Evolutionary conservation across 208 protist species (phyloP).

Genomic region (Crithidia mellificae): DNA sequence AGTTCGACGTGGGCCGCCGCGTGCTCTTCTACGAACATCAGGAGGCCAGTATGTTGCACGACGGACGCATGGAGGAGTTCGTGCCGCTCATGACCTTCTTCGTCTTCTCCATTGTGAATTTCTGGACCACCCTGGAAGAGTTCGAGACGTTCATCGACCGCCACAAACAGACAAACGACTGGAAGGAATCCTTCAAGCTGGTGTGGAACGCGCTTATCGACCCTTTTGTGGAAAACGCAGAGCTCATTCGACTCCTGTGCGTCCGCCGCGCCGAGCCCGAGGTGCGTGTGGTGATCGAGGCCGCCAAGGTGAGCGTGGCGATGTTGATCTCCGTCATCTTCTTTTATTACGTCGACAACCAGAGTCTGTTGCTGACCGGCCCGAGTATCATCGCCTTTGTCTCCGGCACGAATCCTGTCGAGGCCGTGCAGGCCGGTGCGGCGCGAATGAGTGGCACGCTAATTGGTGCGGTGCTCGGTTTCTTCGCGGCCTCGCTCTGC

Average conservation of each 20-base stretch:
- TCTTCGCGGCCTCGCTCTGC: conserved; percentile 85
- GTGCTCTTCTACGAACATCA: conserved; percentile 85
- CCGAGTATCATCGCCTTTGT: conserved; percentile 92
- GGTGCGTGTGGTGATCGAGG: conserved; percentile 84
- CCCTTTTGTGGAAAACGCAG: conserved; percentile 63
- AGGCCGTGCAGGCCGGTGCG: conserved; percentile 83
- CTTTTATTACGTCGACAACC: conserved; percentile 68
- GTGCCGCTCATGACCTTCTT: conserved; percentile 91
- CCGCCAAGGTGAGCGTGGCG: conserved; percentile 82
- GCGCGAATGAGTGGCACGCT: conserved; percentile 85
- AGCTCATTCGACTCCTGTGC: conserved; percentile 59
- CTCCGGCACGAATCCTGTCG: conserved; percentile 81
- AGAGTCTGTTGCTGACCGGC: conserved; percentile 68
- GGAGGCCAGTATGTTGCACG: too few relatives aligned
- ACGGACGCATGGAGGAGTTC: conserved; percentile 78
- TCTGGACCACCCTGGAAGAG: conserved; percentile 71
- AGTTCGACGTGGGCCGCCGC: conserved; percentile 65
- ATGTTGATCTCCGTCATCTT: conserved; percentile 87
- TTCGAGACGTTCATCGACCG: conserved; percentile 55
- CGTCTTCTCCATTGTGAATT: conserved; percentile 84
- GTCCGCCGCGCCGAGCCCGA: conserved; percentile 61
- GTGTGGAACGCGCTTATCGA: too few relatives aligned
- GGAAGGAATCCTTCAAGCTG: too few relatives aligned
- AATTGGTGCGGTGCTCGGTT: conserved; percentile 86
- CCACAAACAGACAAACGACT: conserved; percentile 33